Evolutionary conservation across 2,329 filamentous ascomycete species (phyloP).

Genomic region (Ophiostoma novo-ulmi): DNA sequence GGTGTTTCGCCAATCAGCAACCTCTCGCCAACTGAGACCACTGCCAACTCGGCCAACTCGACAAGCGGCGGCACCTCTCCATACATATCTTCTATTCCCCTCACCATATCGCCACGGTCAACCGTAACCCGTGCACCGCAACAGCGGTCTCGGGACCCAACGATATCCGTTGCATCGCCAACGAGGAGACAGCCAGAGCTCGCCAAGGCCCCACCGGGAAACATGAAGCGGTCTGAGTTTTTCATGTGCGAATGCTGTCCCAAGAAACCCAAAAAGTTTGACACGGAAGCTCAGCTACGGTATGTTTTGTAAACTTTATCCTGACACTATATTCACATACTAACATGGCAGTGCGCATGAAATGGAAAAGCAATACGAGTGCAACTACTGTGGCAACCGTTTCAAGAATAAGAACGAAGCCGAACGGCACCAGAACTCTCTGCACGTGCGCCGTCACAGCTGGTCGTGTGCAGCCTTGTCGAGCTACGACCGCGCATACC

Average conservation of each 20-base stretch:
- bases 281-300: slow-evolving; percentile 76
- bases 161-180: slow-evolving; percentile 42
- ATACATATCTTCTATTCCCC: slow-evolving; percentile 45
- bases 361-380: slow-evolving; percentile 94
- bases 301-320: slow-evolving; percentile 44
- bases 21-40: slow-evolving; percentile 45
- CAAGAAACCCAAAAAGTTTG: slow-evolving; percentile 95
- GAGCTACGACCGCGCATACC: slow-evolving; percentile 75
- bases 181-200: slow-evolving; percentile 47
- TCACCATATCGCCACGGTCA: slow-evolving; percentile 47
- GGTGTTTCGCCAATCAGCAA: slow-evolving; percentile 41
- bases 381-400: slow-evolving; percentile 83
- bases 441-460: slow-evolving; percentile 86
- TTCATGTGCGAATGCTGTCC: slow-evolving; percentile 88
- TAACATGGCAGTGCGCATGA: slow-evolving; percentile 65
- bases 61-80: slow-evolving; percentile 41
- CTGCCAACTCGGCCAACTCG: slow-evolving; percentile 27
- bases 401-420: slow-evolving; percentile 99
- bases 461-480: slow-evolving; percentile 93
- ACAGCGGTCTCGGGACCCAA: slow-evolving; percentile 42
- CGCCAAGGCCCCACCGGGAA: slow-evolving; percentile 33
- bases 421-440: slow-evolving; percentile 90
- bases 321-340: not conserved
- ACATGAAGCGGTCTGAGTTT: slow-evolving; percentile 44
- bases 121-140: slow-evolving; percentile 44